Conservation (phyloP, 345 rosid genomes). For the Brassica carinata region DNA sequence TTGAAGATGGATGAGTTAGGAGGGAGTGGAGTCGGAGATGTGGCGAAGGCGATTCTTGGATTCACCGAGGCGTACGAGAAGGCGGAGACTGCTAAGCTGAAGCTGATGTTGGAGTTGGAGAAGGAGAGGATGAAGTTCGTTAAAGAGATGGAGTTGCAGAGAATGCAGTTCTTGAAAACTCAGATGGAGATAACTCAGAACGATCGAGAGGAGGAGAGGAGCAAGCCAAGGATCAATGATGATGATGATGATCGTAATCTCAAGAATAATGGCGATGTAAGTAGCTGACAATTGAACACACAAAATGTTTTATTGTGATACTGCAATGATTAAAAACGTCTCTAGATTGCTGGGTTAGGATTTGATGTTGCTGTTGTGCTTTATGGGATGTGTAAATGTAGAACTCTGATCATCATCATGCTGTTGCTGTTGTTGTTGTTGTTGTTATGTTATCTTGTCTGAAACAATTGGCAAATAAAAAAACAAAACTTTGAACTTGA, state of each 20-base stretch:
- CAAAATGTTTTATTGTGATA: constrained; percentile 11
- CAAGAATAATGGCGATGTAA: constrained; percentile 43
- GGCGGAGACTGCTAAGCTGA: constrained; percentile 77
- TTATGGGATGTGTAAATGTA: constrained; percentile 37
- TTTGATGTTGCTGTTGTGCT: constrained; percentile 8
- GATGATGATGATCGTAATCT: constrained; percentile 8
- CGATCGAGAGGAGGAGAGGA: constrained; percentile 42
- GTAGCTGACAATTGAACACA: constrained; percentile 37
- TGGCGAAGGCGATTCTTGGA: constrained; percentile 64
- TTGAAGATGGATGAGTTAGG: constrained; percentile 38
- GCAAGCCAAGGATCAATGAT: constrained; percentile 23
- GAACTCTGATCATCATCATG: constrained; percentile 19
- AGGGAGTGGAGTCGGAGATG: constrained; percentile 42
- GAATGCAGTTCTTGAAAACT: constrained; percentile 91
- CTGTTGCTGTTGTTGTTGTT: constrained; percentile 5
- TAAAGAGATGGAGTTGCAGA: constrained; percentile 88
- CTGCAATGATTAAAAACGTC: constrained; percentile 20
- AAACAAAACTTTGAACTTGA: not conserved
- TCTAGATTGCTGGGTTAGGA: constrained; percentile 32
- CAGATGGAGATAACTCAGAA: constrained; percentile 78
- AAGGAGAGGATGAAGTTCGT: constrained; percentile 90
- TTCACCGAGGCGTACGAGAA: constrained; percentile 86
- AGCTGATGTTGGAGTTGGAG: constrained; percentile 86
- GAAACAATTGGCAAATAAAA: constrained; percentile 20
- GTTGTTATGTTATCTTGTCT: constrained; percentile 12